These are phyloP conservation scores for Sporothrix mexicana DNA, from an alignment of 2,329 filamentous ascomycete genomes.

Conservation along the genomic window DNA sequence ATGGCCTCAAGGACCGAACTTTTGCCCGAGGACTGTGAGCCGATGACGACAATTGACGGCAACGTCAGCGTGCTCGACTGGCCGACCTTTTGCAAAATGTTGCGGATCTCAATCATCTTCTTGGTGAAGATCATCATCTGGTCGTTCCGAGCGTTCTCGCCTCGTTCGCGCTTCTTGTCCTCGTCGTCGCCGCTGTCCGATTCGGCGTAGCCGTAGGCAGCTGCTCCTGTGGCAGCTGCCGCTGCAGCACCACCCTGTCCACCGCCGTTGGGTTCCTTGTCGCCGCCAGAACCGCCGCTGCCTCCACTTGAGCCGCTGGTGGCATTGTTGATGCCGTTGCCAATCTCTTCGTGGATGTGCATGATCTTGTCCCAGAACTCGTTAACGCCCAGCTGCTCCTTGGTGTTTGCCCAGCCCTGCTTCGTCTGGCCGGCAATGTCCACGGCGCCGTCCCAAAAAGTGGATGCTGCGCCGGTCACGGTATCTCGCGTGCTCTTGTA, in stretches of 20 bases:
- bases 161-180: conserved; percentile 37
- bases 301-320: conserved; percentile 53
- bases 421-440: conserved; percentile 79
- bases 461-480: conserved; percentile 70
- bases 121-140: conserved; percentile 99
- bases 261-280: conserved; percentile 64
- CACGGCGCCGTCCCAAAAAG: conserved; percentile 72
- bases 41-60: conserved; percentile 98
- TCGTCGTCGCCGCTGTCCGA: conserved; percentile 59
- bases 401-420: conserved; percentile 82
- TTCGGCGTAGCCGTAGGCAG: conserved; percentile 76
- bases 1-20: conserved; percentile 97
- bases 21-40: conserved; percentile 97
- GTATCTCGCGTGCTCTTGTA: conserved; percentile 75
- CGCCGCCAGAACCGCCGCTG: conserved; percentile 51
- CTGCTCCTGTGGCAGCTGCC: conserved; percentile 68
- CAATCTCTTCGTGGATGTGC: conserved; percentile 64
- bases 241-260: conserved; percentile 65
- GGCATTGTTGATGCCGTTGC: conserved; percentile 54
- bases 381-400: conserved; percentile 70
- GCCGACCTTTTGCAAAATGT: conserved; percentile 86
- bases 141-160: conserved; percentile 79
- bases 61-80: conserved; percentile 87
- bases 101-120: conserved; percentile 99
- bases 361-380: conserved; percentile 83